Conservation (phyloP, 352 stramenopile species). For the Globisporangium parvum region DNA sequence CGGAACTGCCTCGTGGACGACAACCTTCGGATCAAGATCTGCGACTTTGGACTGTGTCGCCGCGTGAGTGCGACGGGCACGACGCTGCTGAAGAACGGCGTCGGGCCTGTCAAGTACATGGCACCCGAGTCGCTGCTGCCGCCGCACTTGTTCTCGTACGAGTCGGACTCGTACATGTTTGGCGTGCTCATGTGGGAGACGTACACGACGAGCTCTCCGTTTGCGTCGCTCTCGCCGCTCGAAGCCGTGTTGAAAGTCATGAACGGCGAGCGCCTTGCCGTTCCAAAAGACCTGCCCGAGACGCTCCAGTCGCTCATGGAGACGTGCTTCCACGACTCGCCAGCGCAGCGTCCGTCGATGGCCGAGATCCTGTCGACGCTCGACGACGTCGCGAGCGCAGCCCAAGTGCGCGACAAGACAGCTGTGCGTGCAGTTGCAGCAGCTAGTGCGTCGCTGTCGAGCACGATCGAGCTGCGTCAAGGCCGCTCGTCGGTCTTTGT, state of each 20-base stretch:
- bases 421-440: constrained; percentile 1
- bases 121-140: constrained; percentile 72
- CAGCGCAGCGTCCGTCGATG: constrained; percentile 59
- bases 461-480: constrained; percentile 1
- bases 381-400: constrained; percentile 12
- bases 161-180: constrained; percentile 82
- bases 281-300: constrained; percentile 37
- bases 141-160: constrained; percentile 66
- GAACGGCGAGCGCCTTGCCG: constrained; percentile 45
- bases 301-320: constrained; percentile 55
- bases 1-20: constrained; percentile 76
- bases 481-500: constrained; percentile 18
- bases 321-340: constrained; percentile 62
- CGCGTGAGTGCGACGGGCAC: constrained; percentile 48
- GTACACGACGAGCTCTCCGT: constrained; percentile 47
- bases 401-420: neutral
- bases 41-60: constrained; percentile 74
- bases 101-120: constrained; percentile 82
- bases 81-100: constrained; percentile 54
- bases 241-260: constrained; percentile 63
- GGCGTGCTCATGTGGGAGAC: constrained; percentile 83
- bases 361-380: constrained; percentile 51
- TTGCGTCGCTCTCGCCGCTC: constrained; percentile 43
- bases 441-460: constrained; percentile 12
- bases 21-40: constrained; percentile 57